Base-by-base conservation (phyloP, 2,329 filamentous ascomycete species). In the Aureobasidium pullulans region DNA sequence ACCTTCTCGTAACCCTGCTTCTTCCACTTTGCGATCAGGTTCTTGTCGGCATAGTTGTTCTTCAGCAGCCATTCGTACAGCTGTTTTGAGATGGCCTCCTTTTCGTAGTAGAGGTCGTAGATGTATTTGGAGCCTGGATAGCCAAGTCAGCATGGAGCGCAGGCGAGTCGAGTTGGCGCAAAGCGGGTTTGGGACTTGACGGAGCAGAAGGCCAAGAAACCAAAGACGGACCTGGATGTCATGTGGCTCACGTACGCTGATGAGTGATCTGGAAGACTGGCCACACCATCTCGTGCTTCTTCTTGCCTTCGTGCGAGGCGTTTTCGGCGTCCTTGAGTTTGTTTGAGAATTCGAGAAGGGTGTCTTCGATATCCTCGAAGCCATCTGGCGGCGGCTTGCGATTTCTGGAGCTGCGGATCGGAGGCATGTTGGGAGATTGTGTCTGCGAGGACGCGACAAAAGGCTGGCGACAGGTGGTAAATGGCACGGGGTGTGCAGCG, bases 11-110 rank as follows among this genome's bases (percentile, higher is more conserved):
- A 99, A 15, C 94, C 94, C 69, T 95, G 89, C 79, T 99, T 99
- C 84, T 99, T 99, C 94, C 94, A 99, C 78, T 99, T 99, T 13
- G 94, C 94, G 70, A 99, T 97, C 70, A 99, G 78, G 78, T 92
- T 94, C 47, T 89, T 85, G 75, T 99, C 94, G 5, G 92, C 94
- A 72, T 99, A 97, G 52, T 87, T 86, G 71, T 99, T 96, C 82
- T 99, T 99, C 62, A 99, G 78, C 64, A 97, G 78, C 87, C 90
- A 99, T 66, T 97, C 94, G 75, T 99, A 99, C 19, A 99, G 80
- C 74, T 87, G 80, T 76, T 89, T 93, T 74, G 84, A 89, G 72
- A 99, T 97, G 54, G 93, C 93, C 76, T 96, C 90, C 76, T 96
- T 96, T 74, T 95, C 88, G 76, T 97, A 99, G 78, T 96, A 97